Conservation (phyloP, 1,284 basidiomycete genomes). For the Irpex lacteus region DNA sequence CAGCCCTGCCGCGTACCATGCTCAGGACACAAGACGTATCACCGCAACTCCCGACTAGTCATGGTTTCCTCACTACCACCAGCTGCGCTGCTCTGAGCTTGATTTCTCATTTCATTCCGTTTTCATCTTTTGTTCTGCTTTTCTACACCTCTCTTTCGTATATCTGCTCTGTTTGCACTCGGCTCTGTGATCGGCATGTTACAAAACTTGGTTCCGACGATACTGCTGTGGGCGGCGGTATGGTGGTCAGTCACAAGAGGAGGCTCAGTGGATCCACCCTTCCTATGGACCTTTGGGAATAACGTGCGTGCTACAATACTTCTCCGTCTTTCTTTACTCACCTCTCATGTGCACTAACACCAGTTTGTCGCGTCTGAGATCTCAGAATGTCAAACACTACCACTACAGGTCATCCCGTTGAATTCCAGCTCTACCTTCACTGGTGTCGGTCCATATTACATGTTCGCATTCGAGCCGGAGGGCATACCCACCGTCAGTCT, state of each 20-base stretch:
- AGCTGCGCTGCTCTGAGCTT: no score
- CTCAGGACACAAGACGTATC: background rate
- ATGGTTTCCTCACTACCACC: background rate
- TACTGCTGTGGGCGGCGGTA: background rate
- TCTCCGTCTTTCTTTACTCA: background rate
- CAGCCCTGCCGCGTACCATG: background rate
- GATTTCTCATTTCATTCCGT: no score
- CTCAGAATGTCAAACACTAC: conserved; percentile 20
- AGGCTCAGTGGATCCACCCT: conserved; percentile 17
- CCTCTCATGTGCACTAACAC: background rate
- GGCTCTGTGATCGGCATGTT: no score
- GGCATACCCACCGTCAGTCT: conserved; percentile 39
- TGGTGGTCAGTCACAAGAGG: background rate
- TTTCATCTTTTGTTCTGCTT: no score
- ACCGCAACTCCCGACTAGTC: background rate
- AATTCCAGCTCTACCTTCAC: conserved; percentile 14
- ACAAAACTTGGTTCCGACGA: background rate
- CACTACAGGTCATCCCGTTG: conserved; percentile 17
- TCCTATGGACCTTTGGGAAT: conserved; percentile 25
- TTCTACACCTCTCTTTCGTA: no score
- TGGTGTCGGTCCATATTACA: conserved; percentile 33
- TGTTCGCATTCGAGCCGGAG: conserved; percentile 42
- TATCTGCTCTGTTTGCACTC: no score
- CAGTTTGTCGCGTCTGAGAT: conserved; percentile 16
- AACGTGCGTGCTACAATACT: conserved; percentile 15